Evolutionary conservation across 805 yeast species (phyloP), one percentile per base, ranked within the genome.

Genomic region (Saturnispora halmiae): DNA sequence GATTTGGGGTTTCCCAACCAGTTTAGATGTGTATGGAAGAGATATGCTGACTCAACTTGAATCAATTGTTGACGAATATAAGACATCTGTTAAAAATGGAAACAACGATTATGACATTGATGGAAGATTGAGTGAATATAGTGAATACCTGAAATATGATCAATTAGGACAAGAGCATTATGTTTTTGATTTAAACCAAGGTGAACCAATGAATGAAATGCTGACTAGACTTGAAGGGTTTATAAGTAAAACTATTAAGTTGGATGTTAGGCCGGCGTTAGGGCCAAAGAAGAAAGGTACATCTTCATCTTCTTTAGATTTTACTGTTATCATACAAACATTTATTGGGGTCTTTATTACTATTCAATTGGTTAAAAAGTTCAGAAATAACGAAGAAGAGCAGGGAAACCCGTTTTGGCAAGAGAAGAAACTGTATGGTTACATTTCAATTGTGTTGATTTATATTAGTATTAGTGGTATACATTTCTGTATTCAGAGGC

Each of bases 401-500:
- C 22, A 29, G 2, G 39, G 34, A 13, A 14, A 13, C 2, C 34
- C 36, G 21, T 31, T 42, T 26, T 40, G 45, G 43, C 16, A 21
- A 6, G 47, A 48, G 15, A 41, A 27, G 18, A 45, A 37, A 18
- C 13, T 51, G 7, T 52, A 35, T 40, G 48, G 40, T 10, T 48
- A 51, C 18, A n/a, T 67, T 1, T 50, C 71, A 2, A 56, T 77
- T 4, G 32, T 45, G 1, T 24, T 65, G 1, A 67, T 76, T 11
- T 53, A 73, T 31, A 43, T 68, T 1, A 70, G 75, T 38, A 58
- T 72, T 9, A 67, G 82, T 27, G 94, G 94, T 1, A 73, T 73
- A 48, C 78, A 74, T 60, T 83, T 77, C 54, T 70, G 82, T 1
- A 58, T 70, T 20, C 77, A 78, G 39, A 66, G 78, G 48, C 67